These are phyloP conservation scores for Schizophyllum commune DNA, from an alignment of 1,284 basidiomycete species.

Conservation along the genomic window DNA sequence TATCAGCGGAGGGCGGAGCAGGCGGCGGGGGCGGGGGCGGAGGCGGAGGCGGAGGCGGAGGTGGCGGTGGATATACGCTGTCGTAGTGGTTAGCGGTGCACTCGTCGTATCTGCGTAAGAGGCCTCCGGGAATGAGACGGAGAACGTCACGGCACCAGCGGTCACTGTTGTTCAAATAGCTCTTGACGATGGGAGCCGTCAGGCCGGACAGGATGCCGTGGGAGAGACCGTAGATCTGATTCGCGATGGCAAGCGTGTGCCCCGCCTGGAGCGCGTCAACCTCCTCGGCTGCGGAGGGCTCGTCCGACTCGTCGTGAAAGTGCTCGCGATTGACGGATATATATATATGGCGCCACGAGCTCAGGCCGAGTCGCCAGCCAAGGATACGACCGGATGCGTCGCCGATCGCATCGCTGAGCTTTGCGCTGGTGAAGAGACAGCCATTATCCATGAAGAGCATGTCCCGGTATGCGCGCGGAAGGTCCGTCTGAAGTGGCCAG, in stretches of 20 bases:
- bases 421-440: conserved; percentile 11
- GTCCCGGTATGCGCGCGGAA: conserved; percentile 9
- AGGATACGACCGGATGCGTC: conserved; percentile 6
- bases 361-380: conserved; percentile 10
- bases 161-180: too few relatives aligned
- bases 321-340: conserved; percentile 19
- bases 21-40: too few relatives aligned
- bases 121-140: too few relatives aligned
- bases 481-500: not conserved
- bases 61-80: too few relatives aligned
- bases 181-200: too few relatives aligned
- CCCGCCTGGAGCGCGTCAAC: conserved; percentile 2
- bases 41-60: too few relatives aligned
- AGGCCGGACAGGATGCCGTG: not conserved
- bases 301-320: not conserved
- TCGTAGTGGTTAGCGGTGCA: too few relatives aligned
- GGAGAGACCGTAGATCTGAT: not conserved
- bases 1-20: too few relatives aligned
- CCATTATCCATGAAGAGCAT: conserved; percentile 20
- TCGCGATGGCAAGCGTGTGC: not conserved
- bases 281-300: not conserved
- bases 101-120: too few relatives aligned
- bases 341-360: conserved; percentile 19
- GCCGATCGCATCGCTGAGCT: conserved; percentile 13
- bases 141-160: too few relatives aligned